These are phyloP conservation scores for Striga asiatica DNA, from an alignment of 257 asterid species.

Conservation along the genomic window DNA sequence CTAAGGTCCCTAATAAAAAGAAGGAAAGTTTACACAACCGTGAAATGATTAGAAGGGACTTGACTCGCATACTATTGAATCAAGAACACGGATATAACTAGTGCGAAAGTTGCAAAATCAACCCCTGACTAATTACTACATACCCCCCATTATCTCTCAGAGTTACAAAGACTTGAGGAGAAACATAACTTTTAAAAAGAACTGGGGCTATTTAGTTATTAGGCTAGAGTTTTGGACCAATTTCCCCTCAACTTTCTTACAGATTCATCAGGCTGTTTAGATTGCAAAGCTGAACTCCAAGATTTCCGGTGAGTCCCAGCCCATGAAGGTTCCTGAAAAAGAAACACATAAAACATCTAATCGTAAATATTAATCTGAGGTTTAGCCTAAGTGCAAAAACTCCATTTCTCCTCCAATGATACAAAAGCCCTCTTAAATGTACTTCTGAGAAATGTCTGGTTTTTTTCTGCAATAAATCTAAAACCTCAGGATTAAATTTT, in stretches of 20 bases:
- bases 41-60: background rate
- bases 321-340: slow-evolving; percentile 61
- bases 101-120: background rate
- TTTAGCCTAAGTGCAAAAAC: background rate
- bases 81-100: background rate
- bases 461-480: background rate
- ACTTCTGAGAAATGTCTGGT: background rate
- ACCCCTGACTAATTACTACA: background rate
- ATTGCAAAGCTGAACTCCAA: slow-evolving; percentile 49
- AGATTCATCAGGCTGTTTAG: slow-evolving; percentile 58
- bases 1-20: slow-evolving; percentile 59
- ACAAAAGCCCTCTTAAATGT: background rate
- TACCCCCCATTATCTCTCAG: too few relatives aligned
- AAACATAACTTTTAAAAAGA: background rate
- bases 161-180: background rate
- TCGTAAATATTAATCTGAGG: background rate
- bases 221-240: background rate
- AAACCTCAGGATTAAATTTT: background rate
- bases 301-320: slow-evolving; percentile 49
- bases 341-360: background rate
- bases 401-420: background rate
- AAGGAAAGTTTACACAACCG: background rate
- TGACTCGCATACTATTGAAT: background rate
- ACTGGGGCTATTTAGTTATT: background rate
- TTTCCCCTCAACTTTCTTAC: slow-evolving; percentile 29